Conservation (phyloP, 2,329 filamentous ascomycete genomes). For the Talaromyces sp. region DNA sequence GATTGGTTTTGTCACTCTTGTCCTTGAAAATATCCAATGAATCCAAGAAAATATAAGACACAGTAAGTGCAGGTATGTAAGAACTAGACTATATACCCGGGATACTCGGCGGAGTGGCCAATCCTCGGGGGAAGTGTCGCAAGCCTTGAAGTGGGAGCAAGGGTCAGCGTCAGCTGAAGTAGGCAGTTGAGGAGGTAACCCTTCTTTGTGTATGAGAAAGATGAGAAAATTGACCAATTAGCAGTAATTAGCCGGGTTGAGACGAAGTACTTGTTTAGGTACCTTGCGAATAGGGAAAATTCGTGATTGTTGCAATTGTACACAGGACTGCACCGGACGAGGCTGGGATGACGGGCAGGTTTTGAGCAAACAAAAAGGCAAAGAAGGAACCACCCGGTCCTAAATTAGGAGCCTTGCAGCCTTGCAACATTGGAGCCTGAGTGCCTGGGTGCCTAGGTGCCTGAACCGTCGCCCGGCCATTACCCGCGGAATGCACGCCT, state of each 20-base stretch:
- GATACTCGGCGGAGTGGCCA: not conserved
- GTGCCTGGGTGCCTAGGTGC: conserved; percentile 8
- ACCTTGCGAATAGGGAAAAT: not conserved
- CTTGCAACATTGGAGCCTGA: conserved; percentile 4
- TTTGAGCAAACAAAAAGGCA: conserved; percentile 7
- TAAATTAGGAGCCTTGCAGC: conserved; percentile 2
- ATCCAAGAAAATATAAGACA: not conserved
- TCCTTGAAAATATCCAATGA: not conserved
- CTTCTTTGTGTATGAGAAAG: not conserved
- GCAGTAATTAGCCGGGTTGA: not conserved
- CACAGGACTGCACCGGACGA: not conserved
- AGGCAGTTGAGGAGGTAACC: not conserved
- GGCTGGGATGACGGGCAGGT: conserved; percentile 6
- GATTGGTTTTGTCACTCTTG: not conserved
- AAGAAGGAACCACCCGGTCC: not conserved
- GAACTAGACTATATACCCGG: not conserved
- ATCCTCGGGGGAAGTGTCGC: not conserved
- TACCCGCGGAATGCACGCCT: conserved; percentile 10
- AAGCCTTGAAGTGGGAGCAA: conserved; percentile 12
- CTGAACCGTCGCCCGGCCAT: conserved; percentile 14
- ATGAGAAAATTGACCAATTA: not conserved
- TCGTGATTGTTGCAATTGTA: not conserved
- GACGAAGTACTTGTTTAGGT: not conserved
- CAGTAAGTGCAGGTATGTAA: not conserved
- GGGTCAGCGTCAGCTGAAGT: conserved; percentile 4